Evolutionary conservation across 2,329 filamentous ascomycete genomes (phyloP), one percentile per base, ranked within the genome.

Genomic region (Trematosphaeria pertusa): DNA sequence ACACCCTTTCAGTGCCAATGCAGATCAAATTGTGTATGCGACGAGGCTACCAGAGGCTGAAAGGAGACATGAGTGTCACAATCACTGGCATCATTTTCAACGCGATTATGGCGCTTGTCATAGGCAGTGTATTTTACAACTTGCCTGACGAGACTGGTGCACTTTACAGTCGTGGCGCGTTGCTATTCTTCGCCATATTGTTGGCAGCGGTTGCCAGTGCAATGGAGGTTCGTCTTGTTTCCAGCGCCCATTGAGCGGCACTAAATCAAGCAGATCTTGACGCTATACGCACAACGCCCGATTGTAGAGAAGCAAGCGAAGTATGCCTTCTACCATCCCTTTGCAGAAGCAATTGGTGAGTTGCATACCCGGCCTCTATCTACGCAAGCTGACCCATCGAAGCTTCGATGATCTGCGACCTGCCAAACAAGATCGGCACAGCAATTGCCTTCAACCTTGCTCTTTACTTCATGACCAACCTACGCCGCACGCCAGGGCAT

Each of bases 321-420:
- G 38, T 96, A 95, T 65, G 90, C 90, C 10, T 80, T 96, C 17
- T 95, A 96, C 63, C 91, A 93, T 61, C 89, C 91, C 0, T 89
- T 86, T 7, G 87, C 90, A 10, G 90, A 96, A 76, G 88, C 89
- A 11, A 78, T 89, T 47, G 83, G 37, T 40, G 20, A 26, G 37
- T 40, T 26, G 12, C n/a, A 26, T 8, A 6, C 37, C 8, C 87
- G 0, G 92, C 87, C n/a, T 31, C 39, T 26, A 22, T 20, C 37
- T 5, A 15, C 14, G 18, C 28, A 20, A 40, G 12, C 18, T 34
- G 7, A 30, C n/a, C 4, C 34, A 30, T 7, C 30, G 9, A 20
- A 10, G 45, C 59, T 1, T 52, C 54, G 2, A 69, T 77, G 26
- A 48, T 79, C 7, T 65, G 69, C 8, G 77, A 79, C 39, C 56